phyloP scores from a whole-genome alignment of 2,329 filamentous ascomycete genomes.

The Tolypocladium cylindrosporum region DNA sequence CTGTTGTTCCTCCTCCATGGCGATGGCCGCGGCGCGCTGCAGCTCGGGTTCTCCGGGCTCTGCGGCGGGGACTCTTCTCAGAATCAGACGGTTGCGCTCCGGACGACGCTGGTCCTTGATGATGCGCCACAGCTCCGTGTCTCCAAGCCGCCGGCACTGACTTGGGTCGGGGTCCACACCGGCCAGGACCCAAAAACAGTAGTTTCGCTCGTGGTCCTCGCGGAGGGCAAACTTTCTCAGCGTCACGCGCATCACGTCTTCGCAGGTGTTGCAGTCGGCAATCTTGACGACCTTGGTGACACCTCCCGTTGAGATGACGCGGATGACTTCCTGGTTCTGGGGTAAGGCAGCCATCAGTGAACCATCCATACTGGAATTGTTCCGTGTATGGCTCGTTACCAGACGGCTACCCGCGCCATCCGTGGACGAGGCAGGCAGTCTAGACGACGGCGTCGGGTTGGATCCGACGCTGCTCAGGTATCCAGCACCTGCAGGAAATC shows the following conservation, averaged over 20 bases:
- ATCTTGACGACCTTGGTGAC: constrained; percentile 92
- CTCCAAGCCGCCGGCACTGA: constrained; percentile 72
- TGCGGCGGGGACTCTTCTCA: constrained; percentile 84
- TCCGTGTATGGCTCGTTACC: constrained; percentile 61
- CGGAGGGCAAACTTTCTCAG: constrained; percentile 79
- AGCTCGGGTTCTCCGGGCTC: constrained; percentile 83
- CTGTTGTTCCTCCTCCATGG: constrained; percentile 74
- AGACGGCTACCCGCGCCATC: constrained; percentile 55
- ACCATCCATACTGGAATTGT: constrained; percentile 75
- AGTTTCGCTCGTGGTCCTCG: constrained; percentile 86
- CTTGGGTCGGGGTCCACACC: constrained; percentile 74
- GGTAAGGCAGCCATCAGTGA: constrained; percentile 80
- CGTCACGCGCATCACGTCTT: constrained; percentile 86
- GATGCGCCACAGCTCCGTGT: constrained; percentile 82
- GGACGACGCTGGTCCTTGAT: constrained; percentile 78
- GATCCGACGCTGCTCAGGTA: constrained; percentile 37
- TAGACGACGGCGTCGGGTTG: constrained; percentile 33
- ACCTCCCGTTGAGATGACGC: constrained; percentile 86
- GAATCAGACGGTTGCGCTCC: constrained; percentile 82
- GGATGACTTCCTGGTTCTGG: constrained; percentile 77
- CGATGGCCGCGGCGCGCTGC: constrained; percentile 78
- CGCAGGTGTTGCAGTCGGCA: constrained; percentile 79
- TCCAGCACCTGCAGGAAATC: constrained; percentile 46
- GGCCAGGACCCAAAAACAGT: constrained; percentile 91
- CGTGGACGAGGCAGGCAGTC: constrained; percentile 50